Base-by-base conservation (phyloP, 2,329 filamentous ascomycete genomes). In the Pleomassaria siparia region DNA sequence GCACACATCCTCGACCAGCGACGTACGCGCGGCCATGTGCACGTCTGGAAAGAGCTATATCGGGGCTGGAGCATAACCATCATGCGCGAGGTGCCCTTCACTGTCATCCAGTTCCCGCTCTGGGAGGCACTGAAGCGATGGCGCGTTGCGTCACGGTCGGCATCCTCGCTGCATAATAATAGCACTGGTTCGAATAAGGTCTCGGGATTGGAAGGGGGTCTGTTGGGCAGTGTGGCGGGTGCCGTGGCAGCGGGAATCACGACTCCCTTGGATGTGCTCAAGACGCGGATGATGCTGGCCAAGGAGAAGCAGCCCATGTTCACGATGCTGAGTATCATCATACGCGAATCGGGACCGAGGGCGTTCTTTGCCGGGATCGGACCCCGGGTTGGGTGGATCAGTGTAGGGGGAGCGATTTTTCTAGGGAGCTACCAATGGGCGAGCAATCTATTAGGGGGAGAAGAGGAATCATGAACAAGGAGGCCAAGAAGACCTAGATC, bases 41-140 rank as follows among this genome's bases (percentile, higher is more conserved):
- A 84, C 21, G 87, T 97, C 40, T 85, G 89, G 79, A 76, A 82
- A 51, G 91, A 96, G 73, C 73, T 99, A 46, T 99, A 99, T 72
- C 81, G 94, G 28, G 94, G 95, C 1, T 96, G 91, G 81, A 82
- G 84, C 15, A 91, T 97, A 59, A 99, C 94, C 1, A 86, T 99
- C 43, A 87, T 96, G 75, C 84, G 94, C 49, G 94, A 99, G 77
- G 91, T 99, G 51, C 94, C 94, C 3, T 99, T 99, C 65, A 97
- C 95, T 2, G 86, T 96, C 9, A 88, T 99, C 54, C 94, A 99
- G 72, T 99, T 99, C 69, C 94, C 94, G 37, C 80, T 99, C 54
- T 99, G 94, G 94, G 94, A 99, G 74, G 84, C 81, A 4, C 82
- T 97, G 80, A 97, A 96, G 79, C 77, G 78, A 33, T 89, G 83